phyloP scores from a whole-genome alignment of 2,329 filamentous ascomycete species.

The Achaetomium macrosporum region DNA sequence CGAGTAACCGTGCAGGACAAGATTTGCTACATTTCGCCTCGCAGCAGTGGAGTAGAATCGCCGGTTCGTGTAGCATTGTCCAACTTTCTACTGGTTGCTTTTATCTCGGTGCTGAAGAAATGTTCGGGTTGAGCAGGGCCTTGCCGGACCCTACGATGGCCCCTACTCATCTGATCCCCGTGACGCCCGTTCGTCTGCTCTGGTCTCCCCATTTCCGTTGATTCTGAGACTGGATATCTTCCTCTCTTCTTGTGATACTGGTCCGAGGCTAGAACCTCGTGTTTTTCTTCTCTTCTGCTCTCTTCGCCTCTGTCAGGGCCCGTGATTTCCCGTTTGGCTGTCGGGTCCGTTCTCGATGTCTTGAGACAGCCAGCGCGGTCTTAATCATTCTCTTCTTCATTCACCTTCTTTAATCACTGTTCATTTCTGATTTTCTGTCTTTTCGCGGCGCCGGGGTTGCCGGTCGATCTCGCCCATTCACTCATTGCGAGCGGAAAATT shows the following conservation, averaged over 20 bases:
- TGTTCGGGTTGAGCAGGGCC: too few species aligned
- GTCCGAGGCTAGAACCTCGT: constrained; percentile 14
- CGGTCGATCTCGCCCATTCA: constrained; percentile 25
- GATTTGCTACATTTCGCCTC: constrained; percentile 13
- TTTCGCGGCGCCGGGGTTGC: constrained; percentile 22
- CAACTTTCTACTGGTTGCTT: constrained; percentile 1
- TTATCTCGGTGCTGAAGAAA: background rate
- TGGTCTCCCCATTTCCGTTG: background rate
- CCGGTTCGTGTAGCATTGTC: constrained; percentile 7
- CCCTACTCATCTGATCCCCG: constrained; percentile 4
- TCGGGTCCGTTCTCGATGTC: constrained; percentile 14
- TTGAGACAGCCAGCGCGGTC: constrained; percentile 15
- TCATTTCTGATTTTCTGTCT: constrained; percentile 18
- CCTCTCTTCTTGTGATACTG: constrained; percentile 6
- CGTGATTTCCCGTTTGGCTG: background rate
- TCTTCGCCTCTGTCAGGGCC: background rate
- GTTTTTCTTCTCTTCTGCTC: constrained; percentile 4
- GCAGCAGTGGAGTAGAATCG: constrained; percentile 13
- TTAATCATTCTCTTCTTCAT: constrained; percentile 10
- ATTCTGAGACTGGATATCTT: constrained; percentile 12
- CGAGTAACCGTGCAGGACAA: constrained; percentile 16
- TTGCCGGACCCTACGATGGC: background rate
- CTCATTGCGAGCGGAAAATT: constrained; percentile 5
- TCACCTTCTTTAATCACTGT: constrained; percentile 19
- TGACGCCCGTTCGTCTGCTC: background rate